These are phyloP conservation scores for Taphrina sp. DNA, from an alignment of 1,139 yeast species.

Conservation along the genomic window DNA sequence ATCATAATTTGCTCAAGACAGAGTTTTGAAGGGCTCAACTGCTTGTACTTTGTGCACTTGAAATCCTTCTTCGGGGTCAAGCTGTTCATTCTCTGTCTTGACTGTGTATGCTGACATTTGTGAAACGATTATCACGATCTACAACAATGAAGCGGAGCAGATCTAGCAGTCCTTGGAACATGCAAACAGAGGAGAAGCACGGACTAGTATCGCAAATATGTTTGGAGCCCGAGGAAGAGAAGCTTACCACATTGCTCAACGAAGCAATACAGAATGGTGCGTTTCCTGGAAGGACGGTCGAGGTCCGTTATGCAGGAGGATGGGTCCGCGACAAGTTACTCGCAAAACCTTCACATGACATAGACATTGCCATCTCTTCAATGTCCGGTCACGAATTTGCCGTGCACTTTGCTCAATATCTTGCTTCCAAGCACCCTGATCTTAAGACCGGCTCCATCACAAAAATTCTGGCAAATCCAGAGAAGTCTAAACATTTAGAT, in stretches of 20 bases:
- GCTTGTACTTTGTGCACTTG: too few relatives aligned
- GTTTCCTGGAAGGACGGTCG: constrained; percentile 11
- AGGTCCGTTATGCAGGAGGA: constrained; percentile 87
- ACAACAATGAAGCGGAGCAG: too few relatives aligned
- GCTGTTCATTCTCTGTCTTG: too few relatives aligned
- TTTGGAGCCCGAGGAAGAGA: constrained; percentile 5
- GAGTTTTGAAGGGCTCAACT: too few relatives aligned
- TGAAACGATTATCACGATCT: too few relatives aligned
- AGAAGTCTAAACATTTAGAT: constrained; percentile 90
- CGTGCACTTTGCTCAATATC: constrained; percentile 55
- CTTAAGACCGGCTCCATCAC: constrained; percentile 56
- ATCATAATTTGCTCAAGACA: too few relatives aligned
- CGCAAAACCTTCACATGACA: constrained; percentile 75
- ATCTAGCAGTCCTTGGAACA: too few relatives aligned
- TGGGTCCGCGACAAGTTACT: constrained; percentile 96
- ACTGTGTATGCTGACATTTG: too few relatives aligned
- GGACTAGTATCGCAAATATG: background rate
- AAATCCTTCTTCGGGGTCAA: too few relatives aligned
- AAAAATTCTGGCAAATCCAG: constrained; percentile 88
- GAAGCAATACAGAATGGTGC: constrained; percentile 7
- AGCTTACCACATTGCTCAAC: constrained; percentile 7
- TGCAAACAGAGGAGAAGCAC: too few relatives aligned
- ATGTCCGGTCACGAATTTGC: constrained; percentile 88
- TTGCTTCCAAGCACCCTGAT: constrained; percentile 28
- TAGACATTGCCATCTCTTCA: constrained; percentile 84